Percentiles rank a stretch among this genome's conserved stretches.
phyloP scores from a whole-genome alignment of 164 flowering plant genomes.

The Santalum album region DNA sequence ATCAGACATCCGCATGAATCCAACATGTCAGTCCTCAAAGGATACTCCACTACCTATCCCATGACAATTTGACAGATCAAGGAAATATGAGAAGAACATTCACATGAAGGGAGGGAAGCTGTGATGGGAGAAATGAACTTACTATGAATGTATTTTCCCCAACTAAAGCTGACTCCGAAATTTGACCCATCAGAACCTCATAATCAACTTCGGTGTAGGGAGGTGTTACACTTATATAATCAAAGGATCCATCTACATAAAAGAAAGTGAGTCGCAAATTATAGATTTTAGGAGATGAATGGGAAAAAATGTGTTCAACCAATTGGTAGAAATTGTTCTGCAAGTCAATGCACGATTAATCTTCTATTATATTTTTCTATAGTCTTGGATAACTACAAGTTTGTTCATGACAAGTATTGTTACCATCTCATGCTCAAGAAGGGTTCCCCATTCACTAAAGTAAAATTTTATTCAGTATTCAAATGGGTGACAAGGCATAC shows the following conservation, averaged over 20 bases:
- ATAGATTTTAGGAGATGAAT: too few species aligned
- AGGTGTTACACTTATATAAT: slow-evolving; percentile 89
- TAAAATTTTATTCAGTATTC: too few species aligned
- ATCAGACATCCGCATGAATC: slow-evolving; percentile 70
- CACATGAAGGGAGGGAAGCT: neutral
- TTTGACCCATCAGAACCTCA: slow-evolving; percentile 59
- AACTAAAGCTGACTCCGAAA: slow-evolving; percentile 54
- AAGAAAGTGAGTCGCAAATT: too few species aligned
- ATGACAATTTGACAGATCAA: neutral
- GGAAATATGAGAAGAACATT: neutral
- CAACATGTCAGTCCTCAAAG: slow-evolving; percentile 60
- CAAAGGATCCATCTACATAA: slow-evolving; percentile 53
- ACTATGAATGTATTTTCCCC: slow-evolving; percentile 80
- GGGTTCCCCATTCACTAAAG: too few species aligned
- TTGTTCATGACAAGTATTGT: neutral
- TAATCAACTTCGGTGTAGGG: slow-evolving; percentile 81
- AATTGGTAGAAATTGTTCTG: too few species aligned
- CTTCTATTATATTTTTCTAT: too few species aligned
- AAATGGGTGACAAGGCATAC: too few species aligned
- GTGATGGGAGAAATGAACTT: slow-evolving; percentile 18
- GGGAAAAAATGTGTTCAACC: too few species aligned
- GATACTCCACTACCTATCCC: slow-evolving; percentile 77
- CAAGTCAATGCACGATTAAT: too few species aligned
- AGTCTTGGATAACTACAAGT: too few species aligned
- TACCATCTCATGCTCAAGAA: too few species aligned